Evolutionary conservation across 148 eudicot genomes (phyloP).

Genomic region (Arbutus unedo): DNA sequence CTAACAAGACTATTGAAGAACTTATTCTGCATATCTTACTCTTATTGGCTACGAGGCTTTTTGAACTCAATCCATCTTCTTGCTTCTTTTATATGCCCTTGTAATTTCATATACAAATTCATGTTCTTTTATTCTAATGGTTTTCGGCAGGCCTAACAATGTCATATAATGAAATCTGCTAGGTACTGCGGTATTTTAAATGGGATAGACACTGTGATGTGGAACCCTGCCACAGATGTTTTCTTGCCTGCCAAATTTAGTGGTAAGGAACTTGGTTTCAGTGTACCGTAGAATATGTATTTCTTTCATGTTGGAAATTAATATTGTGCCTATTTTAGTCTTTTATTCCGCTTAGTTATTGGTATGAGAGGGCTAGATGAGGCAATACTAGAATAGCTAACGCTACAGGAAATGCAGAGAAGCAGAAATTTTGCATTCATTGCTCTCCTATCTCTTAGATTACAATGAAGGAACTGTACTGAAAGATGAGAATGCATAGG

Average conservation of each 20-base stretch:
- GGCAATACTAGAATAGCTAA: background rate
- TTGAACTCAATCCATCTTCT: background rate
- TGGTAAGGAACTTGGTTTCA: slow-evolving; percentile 40
- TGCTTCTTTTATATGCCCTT: background rate
- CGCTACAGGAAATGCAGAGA: background rate
- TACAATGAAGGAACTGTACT: background rate
- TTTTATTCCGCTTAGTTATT: background rate
- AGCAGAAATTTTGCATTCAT: background rate
- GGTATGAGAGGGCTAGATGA: background rate
- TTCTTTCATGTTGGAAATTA: background rate
- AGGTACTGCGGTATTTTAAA: slow-evolving; percentile 79
- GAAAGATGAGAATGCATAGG: background rate
- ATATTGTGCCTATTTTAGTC: background rate
- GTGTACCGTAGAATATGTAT: background rate
- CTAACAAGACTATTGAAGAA: background rate
- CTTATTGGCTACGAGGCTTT: background rate
- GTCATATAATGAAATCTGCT: slow-evolving; percentile 19
- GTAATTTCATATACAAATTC: background rate
- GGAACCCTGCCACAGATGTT: slow-evolving; percentile 72
- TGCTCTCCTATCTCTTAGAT: background rate
- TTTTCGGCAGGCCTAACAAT: slow-evolving; percentile 10
- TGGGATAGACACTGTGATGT: slow-evolving; percentile 70
- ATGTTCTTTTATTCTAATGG: background rate
- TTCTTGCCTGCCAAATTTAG: slow-evolving; percentile 64
- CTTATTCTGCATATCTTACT: slow-evolving; percentile 9